Base-by-base conservation (phyloP, 2,329 filamentous ascomycete genomes). In the Calonectria henricotiae region DNA sequence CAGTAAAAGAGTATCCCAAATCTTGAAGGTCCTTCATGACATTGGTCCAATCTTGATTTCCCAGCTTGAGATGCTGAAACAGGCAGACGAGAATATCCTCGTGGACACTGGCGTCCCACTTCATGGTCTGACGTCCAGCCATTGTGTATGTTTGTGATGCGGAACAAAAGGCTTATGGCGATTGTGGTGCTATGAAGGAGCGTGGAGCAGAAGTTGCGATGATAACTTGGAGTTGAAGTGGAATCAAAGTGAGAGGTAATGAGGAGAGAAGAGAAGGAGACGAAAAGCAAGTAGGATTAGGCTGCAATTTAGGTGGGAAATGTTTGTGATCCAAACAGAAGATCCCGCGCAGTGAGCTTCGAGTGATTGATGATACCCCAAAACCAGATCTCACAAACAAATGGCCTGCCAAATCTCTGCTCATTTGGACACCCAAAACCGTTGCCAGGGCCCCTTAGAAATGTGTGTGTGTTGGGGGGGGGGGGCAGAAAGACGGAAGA, bases 51-150 rank as follows among this genome's bases (percentile, higher is more conserved):
- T 84, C 79, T 0, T 75, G 75, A 0, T 71, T 44, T 2, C 71
- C 77, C 2, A 83, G 80, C 43, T 79, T 82, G 65, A 83, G 72
- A 7, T 82, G 77, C 30, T 81, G 79, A n/a, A 84, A 76, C 27
- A 87, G 68, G 32, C 81, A 82, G 7, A 83, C 67, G 41, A 88
- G 80, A 47, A 88, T 83, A 46, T 85, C 84, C 68, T 85, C 78
- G 54, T 88, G 85, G 20, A 83, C 80, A 9, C 79, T 77, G 5
- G 80, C 75, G 32, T 82, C 82, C 86, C 86, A 88, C 39, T 78
- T 80, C 73, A 82, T 83, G 17, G 75, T 69, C 66, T 79, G 75
- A 41, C 80, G 78, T n/a, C 72, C 71, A 49, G 75, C 68, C 80
- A 82, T 82, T 27, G 13, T 51, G 47, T 30, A 4, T 23, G 23